Base-by-base conservation (phyloP, 768 basidiomycete species). In the Boletus sp. region DNA sequence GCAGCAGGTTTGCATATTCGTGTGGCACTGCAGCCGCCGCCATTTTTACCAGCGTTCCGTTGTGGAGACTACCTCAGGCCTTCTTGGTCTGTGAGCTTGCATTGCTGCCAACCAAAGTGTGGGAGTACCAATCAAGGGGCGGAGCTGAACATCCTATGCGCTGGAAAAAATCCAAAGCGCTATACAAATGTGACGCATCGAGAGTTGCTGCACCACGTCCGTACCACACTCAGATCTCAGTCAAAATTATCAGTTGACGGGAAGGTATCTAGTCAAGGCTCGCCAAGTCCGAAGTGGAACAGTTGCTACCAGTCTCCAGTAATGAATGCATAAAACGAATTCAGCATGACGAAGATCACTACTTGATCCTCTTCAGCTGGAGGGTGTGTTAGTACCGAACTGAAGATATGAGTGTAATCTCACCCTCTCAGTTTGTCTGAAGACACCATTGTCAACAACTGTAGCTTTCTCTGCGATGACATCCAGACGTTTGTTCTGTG, bases 391-490 rank as follows among this genome's bases (percentile, higher is more conserved):
- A 59, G 46, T 64, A 47, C 46, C 29, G 11, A 52, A 9, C 41
- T 34, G 34, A 47, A 45, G 56, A 52, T 0, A 27, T 80, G 37
- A 53, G 39, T 4, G 29, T 79, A 35, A 30, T n/a, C 59, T 59
- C 64, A 97, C 88, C 65, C 83, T 82, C 67, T 91, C 83, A 3
- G 93, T 97, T 71, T 91, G 93, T 72, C 78, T 80, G 77, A 82
- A 79, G 60, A 98, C 81, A 57, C 79, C 84, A 67, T 79, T 78
- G 69, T 95, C 93, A 41, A 95, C 75, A 25, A 71, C 75, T 58
- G 80, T 83, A 4, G 93, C 83, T 79, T 97, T 97, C 58, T 82
- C 79, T 48, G 83, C 82, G 56, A 98, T 86, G 45, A 80, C 76
- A 35, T 83, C 84, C 56, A 98, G 83, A 57, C 93, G 79, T 7